phyloP scores from a whole-genome alignment of 2,329 filamentous ascomycete genomes.

The Trichoderma brevicompactum region DNA sequence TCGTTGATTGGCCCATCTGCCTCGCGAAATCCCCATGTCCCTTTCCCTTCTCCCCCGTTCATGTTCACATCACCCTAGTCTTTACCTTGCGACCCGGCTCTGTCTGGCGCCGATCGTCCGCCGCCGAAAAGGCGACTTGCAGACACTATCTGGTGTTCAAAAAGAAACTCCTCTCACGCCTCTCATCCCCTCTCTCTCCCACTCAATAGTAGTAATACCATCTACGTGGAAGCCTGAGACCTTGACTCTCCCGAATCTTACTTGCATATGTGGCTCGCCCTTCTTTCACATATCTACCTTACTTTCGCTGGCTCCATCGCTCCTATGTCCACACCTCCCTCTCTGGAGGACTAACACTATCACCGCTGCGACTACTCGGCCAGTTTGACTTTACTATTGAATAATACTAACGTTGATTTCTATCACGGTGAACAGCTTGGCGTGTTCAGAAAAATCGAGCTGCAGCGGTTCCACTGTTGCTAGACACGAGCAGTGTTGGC shows the following conservation, averaged over 20 bases:
- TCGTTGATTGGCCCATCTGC: slow-evolving; percentile 21
- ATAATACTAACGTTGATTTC: slow-evolving; percentile 34
- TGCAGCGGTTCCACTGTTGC: slow-evolving; percentile 20
- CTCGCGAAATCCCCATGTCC: slow-evolving; percentile 3
- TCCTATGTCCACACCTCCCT: slow-evolving; percentile 14
- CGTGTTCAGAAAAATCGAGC: slow-evolving; percentile 33
- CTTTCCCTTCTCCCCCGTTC: slow-evolving; percentile 25
- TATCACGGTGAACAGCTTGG: slow-evolving; percentile 34
- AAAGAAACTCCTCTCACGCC: slow-evolving; percentile 42
- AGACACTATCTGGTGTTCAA: slow-evolving; percentile 41
- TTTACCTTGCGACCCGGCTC: slow-evolving; percentile 12
- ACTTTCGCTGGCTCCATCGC: not conserved
- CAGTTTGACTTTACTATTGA: slow-evolving; percentile 3
- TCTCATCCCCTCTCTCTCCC: slow-evolving; percentile 35
- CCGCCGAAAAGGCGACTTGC: slow-evolving; percentile 37
- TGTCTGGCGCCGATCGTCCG: slow-evolving; percentile 29
- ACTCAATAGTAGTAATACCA: slow-evolving; percentile 29
- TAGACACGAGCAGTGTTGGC: slow-evolving; percentile 28
- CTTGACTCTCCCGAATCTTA: slow-evolving; percentile 39
- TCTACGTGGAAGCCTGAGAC: slow-evolving; percentile 38
- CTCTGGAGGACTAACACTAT: not conserved
- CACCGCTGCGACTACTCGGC: slow-evolving; percentile 3
- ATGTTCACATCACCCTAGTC: slow-evolving; percentile 25
- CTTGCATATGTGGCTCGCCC: slow-evolving; percentile 33
- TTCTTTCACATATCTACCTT: slow-evolving; percentile 27